Base-by-base conservation (phyloP, 75 land plant species). In the Selaginella tamariscina region DNA sequence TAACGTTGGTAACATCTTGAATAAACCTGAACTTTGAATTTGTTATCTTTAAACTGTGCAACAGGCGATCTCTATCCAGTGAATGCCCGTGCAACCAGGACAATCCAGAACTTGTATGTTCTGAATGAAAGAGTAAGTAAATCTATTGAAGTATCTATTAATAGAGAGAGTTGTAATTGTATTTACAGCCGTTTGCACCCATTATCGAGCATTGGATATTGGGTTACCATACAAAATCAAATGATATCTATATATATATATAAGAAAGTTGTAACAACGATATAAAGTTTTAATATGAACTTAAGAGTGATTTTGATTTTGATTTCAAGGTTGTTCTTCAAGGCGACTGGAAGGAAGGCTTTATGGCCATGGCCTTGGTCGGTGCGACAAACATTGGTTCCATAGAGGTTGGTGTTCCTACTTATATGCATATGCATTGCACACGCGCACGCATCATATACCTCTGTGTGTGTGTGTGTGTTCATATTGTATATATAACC, bases 321-420 rank as follows among this genome's bases (percentile, higher is more conserved):
- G 5, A 5, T 15, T 5, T 39, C 23, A 33, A 91, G 96, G 88
- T 94, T 59, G 88, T 94, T 27, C 96, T 94, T 71, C 88, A 89
- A 82, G 98, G 98, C 49, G 74, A 75, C 30, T 94, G 96, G 96
- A 71, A 69, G 31, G 81, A 89, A 75, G 98, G 98, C 11, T 86
- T 76, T 62, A 78, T 94, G 76, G 91, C 96, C 27, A 33, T 94
- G 55, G 96, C 84, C 65, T 93, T 92, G 54, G 75, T 94, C 65
- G 98, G 98, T 33, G 98, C 98, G 56, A 85, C 91, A 60, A 89
- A 87, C 78, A 81, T 89, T 78, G 98, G 98, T 11, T 94, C 98
- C 21, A 89, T 94, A 59, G 80, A 94, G 82, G 86, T 94, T 2
- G 29, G 1, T 1, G 18, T 21, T 18, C 22, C 11, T 55, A 18